Conservation (phyloP, 805 yeast genomes). For the Lipomyces anomalus region DNA sequence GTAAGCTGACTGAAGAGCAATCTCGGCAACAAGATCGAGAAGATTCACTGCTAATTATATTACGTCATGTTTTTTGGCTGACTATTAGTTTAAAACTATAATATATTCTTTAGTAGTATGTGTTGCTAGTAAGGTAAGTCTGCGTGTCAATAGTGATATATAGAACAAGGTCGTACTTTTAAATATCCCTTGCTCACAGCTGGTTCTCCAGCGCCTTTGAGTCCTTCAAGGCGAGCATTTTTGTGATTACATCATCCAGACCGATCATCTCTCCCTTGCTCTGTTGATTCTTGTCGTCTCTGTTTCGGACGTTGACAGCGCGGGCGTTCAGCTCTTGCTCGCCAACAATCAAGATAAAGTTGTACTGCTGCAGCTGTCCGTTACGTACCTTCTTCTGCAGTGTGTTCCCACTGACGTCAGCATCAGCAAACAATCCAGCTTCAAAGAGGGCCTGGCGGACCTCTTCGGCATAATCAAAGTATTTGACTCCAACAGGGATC, state of each 20-base stretch:
- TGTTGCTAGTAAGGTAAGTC: too few relatives aligned
- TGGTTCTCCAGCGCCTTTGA: constrained; percentile 70
- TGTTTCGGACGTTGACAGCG: constrained; percentile 91
- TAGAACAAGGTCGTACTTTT: too few relatives aligned
- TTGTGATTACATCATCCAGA: constrained; percentile 64
- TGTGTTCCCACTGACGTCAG: constrained; percentile 90
- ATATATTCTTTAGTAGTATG: too few relatives aligned
- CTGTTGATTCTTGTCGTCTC: constrained; percentile 83
- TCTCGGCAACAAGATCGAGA: too few relatives aligned
- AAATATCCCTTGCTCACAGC: constrained; percentile 25
- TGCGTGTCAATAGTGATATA: too few relatives aligned
- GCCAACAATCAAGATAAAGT: constrained; percentile 95
- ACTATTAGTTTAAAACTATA: too few relatives aligned
- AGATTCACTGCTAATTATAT: too few relatives aligned
- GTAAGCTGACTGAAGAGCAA: too few relatives aligned
- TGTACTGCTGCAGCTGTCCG: constrained; percentile 91
- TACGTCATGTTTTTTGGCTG: too few relatives aligned
- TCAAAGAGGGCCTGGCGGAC: constrained; percentile 56
- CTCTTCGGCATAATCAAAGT: constrained; percentile 80
- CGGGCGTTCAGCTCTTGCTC: constrained; percentile 77
- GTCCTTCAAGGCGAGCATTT: constrained; percentile 61
- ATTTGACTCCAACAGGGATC: constrained; percentile 94
- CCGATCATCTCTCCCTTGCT: constrained; percentile 76
- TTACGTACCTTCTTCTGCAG: constrained; percentile 96
- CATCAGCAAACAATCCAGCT: constrained; percentile 86